Conservation (phyloP, 345 rosid species). For the Acer yangbiense region DNA sequence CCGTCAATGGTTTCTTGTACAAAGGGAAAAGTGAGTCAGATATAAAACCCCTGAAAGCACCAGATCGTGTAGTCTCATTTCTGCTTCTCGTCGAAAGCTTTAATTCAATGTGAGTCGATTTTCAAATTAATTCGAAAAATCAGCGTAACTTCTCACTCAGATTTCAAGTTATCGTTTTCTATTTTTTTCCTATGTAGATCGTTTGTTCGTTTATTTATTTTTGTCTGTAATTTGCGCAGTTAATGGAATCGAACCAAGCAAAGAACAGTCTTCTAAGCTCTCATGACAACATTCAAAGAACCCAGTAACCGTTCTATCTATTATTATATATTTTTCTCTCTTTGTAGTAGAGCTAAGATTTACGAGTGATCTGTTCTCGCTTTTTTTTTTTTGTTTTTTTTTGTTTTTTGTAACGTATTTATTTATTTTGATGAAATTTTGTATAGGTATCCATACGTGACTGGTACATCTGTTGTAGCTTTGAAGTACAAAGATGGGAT, state of each 20-base stretch:
- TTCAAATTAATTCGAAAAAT: conserved; percentile 11
- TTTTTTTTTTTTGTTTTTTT: background rate
- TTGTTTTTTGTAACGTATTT: background rate
- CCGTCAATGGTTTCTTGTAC: background rate
- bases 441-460: conserved; percentile 82
- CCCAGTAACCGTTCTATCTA: background rate
- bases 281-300: conserved; percentile 25
- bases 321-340: background rate
- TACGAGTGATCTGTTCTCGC: background rate
- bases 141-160: conserved; percentile 31
- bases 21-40: background rate
- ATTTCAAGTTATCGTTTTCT: background rate
- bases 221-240: background rate
- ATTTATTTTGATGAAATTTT: conserved; percentile 14
- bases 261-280: conserved; percentile 15
- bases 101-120: background rate
- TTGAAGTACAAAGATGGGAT: conserved; percentile 94
- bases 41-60: background rate
- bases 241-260: conserved; percentile 26
- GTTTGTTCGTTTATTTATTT: background rate
- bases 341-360: background rate
- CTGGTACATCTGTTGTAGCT: conserved; percentile 94
- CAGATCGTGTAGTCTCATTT: conserved; percentile 7
- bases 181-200: background rate
- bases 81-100: background rate